Conservation (phyloP, 441 rosid genomes). For the Corymbia calophylla region DNA sequence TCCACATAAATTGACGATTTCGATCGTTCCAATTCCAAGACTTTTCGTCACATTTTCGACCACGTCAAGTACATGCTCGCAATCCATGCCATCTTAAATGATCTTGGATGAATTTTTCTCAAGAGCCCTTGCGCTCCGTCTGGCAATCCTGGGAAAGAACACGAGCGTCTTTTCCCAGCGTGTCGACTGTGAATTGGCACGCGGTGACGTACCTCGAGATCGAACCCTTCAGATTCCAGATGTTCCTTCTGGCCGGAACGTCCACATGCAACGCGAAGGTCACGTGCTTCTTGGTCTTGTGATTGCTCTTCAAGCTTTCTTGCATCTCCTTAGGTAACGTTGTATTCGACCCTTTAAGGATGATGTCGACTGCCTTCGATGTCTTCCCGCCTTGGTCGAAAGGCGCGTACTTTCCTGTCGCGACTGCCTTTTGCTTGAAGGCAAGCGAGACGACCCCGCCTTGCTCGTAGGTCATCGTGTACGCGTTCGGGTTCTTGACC, state of each 20-base stretch:
- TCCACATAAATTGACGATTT: neutral
- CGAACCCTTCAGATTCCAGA: neutral
- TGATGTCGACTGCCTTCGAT: neutral
- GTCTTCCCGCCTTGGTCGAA: neutral
- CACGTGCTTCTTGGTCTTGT: neutral
- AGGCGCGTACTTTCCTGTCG: neutral
- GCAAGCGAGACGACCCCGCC: neutral
- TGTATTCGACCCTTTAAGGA: neutral
- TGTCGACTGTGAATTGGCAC: neutral
- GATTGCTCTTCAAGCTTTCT: neutral
- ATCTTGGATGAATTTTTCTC: neutral
- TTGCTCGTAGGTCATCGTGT: neutral
- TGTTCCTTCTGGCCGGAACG: neutral
- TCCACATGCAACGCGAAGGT: neutral
- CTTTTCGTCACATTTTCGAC: neutral
- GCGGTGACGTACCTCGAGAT: neutral
- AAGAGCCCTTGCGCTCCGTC: neutral
- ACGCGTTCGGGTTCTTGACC: neutral
- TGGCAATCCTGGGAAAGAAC: constrained; percentile 1
- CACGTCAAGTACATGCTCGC: neutral
- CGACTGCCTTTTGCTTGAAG: neutral
- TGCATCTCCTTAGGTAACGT: neutral
- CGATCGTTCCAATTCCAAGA: neutral
- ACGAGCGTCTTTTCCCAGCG: neutral
- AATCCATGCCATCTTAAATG: neutral